A percentile compares a stretch with the other conserved stretches of the same genome.
Evolutionary conservation across 176 grass and related monocot species (phyloP).

Genomic region (sorghum (Sorghum bicolor)): DNA sequence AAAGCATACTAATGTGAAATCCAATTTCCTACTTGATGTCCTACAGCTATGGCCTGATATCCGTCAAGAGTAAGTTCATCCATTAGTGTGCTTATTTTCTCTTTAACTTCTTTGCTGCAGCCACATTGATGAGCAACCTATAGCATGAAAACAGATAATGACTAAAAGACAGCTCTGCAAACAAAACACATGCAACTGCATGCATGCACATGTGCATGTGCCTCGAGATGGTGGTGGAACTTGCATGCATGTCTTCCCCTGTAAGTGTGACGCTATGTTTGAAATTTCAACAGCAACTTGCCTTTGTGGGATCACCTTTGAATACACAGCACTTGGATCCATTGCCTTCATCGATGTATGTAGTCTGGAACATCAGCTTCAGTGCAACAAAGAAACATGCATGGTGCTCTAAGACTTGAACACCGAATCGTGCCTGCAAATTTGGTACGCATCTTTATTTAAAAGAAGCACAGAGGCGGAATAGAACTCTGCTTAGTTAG

Average conservation of each 20-base stretch:
- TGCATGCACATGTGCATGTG: neutral
- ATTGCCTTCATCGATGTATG: constrained; percentile 28
- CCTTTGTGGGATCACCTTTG: constrained; percentile 49
- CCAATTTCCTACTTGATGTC: constrained; percentile 34
- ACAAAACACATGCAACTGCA: constrained; percentile 14
- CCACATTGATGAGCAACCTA: constrained; percentile 42
- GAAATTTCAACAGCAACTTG: constrained; percentile 11
- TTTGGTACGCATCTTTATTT: neutral
- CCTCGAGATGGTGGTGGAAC: neutral
- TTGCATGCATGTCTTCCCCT: neutral
- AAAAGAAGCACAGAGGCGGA: neutral
- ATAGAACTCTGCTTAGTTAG: neutral
- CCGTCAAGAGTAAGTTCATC: constrained; percentile 44
- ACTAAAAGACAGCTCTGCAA: neutral
- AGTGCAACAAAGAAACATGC: constrained; percentile 37
- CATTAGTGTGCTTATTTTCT: constrained; percentile 40
- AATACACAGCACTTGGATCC: constrained; percentile 37
- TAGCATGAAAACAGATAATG: constrained; percentile 20
- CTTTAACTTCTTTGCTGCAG: constrained; percentile 33
- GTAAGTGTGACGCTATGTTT: neutral
- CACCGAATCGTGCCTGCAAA: constrained; percentile 25
- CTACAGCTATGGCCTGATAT: constrained; percentile 56
- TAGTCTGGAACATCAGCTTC: constrained; percentile 45
- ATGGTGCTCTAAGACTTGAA: constrained; percentile 44
- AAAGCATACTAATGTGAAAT: neutral